Percentiles rank a stretch among this genome's conserved stretches.
Evolutionary conservation across 2,329 filamentous ascomycete species (phyloP).

Genomic region (Botryotinia globosa): DNA sequence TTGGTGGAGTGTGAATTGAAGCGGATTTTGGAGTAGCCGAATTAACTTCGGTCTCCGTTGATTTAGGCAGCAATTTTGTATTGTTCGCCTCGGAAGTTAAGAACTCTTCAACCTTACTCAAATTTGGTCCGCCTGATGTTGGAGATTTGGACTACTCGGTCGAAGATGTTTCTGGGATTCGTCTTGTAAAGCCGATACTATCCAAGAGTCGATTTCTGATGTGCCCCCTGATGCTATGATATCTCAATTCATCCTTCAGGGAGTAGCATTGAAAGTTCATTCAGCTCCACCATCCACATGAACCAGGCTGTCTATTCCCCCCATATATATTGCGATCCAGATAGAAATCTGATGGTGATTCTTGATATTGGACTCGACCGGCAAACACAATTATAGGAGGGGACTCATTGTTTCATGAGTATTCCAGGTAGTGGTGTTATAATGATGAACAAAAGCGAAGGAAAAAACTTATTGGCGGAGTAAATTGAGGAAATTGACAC

Average conservation of each 20-base stretch:
- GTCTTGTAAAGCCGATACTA: not conserved
- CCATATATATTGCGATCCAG: not conserved
- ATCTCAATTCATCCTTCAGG: not conserved
- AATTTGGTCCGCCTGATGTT: not conserved
- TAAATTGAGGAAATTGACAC: not conserved
- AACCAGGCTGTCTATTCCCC: not conserved
- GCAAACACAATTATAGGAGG: rapidly evolving
- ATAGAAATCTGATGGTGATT: not conserved
- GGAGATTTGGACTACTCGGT: not conserved
- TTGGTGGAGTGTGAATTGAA: not conserved
- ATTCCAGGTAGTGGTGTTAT: not conserved
- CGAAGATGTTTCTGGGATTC: not conserved
- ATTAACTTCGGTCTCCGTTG: not conserved
- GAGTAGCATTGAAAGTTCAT: not conserved
- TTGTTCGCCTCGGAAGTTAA: not conserved
- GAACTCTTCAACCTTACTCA: not conserved
- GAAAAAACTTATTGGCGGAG: not conserved
- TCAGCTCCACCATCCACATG: not conserved
- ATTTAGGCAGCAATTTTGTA: not conserved
- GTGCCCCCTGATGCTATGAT: no score
- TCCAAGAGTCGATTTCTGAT: not conserved
- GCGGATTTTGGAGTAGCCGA: not conserved
- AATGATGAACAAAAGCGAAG: not conserved
- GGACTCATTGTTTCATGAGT: not conserved
- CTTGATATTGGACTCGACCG: not conserved